A percentile compares a stretch with the other conserved stretches of the same genome.
These are phyloP conservation scores for Cyberlindnera sargentensis DNA, from an alignment of 805 yeast species.

Conservation along the genomic window DNA sequence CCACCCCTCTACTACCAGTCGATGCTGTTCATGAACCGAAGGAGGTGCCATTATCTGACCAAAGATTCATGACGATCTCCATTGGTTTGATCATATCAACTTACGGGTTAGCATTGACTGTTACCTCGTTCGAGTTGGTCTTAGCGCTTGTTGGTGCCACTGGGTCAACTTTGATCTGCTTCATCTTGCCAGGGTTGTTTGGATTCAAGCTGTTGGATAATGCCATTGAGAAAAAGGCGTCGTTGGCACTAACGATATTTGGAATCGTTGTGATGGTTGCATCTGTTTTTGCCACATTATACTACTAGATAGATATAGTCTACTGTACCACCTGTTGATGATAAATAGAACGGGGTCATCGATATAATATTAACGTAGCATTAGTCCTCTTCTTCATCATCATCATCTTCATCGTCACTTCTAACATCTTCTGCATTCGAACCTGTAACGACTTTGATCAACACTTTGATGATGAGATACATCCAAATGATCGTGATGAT, in stretches of 20 bases:
- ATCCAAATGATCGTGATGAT: conserved; percentile 65
- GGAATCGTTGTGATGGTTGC: conserved; percentile 66
- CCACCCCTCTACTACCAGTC: conserved; percentile 6
- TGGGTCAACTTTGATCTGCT: conserved; percentile 74
- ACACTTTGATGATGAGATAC: conserved; percentile 64
- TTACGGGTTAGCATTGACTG: conserved; percentile 50
- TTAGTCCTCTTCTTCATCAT: not conserved
- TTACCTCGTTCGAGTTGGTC: conserved; percentile 60
- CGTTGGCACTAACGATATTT: conserved; percentile 54
- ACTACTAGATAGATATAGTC: conserved; percentile 2
- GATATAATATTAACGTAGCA: too few relatives aligned
- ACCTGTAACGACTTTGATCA: conserved; percentile 62
- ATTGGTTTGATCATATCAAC: conserved; percentile 37
- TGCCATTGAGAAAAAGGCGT: conserved; percentile 34
- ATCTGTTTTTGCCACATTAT: conserved; percentile 42
- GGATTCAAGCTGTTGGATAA: conserved; percentile 44
- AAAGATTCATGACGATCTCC: conserved; percentile 44
- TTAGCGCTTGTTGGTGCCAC: conserved; percentile 76
- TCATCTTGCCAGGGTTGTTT: conserved; percentile 71
- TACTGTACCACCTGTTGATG: too few relatives aligned
- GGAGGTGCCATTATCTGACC: conserved; percentile 39
- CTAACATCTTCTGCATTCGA: conserved; percentile 79
- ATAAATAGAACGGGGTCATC: too few relatives aligned
- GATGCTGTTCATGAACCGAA: conserved; percentile 10
- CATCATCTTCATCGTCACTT: conserved; percentile 57